Conservation (phyloP, 2,329 filamentous ascomycete genomes). For the Penicillium sp. region DNA sequence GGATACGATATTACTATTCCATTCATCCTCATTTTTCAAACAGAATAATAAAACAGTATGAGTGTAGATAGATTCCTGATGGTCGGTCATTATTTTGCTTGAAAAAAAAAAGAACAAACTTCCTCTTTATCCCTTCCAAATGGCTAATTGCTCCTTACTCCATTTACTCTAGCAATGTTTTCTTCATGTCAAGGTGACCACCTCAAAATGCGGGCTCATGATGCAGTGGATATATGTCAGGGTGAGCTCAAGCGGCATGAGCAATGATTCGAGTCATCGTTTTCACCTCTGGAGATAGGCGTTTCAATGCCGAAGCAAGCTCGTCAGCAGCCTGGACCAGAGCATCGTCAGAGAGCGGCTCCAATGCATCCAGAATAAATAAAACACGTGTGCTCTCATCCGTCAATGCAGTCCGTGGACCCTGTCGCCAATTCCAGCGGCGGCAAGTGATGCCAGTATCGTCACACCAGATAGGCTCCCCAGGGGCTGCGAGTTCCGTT, state of each 20-base stretch:
- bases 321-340: conserved; percentile 14
- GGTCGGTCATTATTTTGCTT: too few species aligned
- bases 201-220: background rate
- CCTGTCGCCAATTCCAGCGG: conserved; percentile 44
- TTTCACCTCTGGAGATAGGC: background rate
- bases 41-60: too few species aligned
- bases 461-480: conserved; percentile 44
- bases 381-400: conserved; percentile 37
- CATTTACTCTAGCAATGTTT: too few species aligned
- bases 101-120: too few species aligned
- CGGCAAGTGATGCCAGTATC: conserved; percentile 39
- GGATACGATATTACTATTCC: too few species aligned
- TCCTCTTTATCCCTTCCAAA: too few species aligned
- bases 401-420: conserved; percentile 35
- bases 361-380: conserved; percentile 18
- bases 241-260: background rate
- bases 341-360: conserved; percentile 9
- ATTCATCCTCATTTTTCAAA: too few species aligned
- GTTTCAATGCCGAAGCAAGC: conserved; percentile 1
- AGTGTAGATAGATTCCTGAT: too few species aligned
- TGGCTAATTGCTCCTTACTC: too few species aligned
- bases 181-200: too few species aligned
- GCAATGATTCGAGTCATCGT: background rate
- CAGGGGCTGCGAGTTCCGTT: conserved; percentile 21
- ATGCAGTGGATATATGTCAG: background rate